Percentiles rank a stretch among this genome's conserved stretches.
These are phyloP conservation scores for Sporothrix brunneoviolacea DNA, from an alignment of 2,329 filamentous ascomycete species.

Conservation along the genomic window DNA sequence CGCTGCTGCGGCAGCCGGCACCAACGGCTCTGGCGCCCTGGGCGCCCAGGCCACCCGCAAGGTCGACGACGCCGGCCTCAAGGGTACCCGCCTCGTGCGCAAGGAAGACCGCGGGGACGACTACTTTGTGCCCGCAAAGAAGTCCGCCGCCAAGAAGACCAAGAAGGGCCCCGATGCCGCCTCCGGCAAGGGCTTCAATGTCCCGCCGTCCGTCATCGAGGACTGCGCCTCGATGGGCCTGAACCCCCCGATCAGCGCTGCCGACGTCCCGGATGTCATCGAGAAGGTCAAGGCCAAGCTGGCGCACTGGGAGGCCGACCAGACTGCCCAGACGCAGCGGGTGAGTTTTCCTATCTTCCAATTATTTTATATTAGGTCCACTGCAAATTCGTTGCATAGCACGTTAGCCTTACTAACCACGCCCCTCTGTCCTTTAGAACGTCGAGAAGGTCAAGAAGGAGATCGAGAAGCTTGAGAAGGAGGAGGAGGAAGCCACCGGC, in stretches of 20 bases:
- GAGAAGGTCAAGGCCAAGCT: slow-evolving; percentile 94
- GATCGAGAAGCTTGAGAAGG: slow-evolving; percentile 78
- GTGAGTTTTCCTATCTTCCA: slow-evolving; percentile 57
- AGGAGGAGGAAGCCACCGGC: slow-evolving; percentile 45
- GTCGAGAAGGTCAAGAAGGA: slow-evolving; percentile 94
- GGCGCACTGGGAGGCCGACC: slow-evolving; percentile 83
- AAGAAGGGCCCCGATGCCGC: slow-evolving; percentile 37
- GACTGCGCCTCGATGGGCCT: slow-evolving; percentile 79
- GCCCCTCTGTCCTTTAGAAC: slow-evolving; percentile 58
- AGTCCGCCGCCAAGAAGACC: slow-evolving; percentile 71
- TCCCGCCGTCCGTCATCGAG: slow-evolving; percentile 86
- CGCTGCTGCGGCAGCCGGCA: slow-evolving; percentile 53
- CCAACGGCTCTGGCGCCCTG: slow-evolving; percentile 60
- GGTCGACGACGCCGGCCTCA: slow-evolving; percentile 75
- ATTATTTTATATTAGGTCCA: neutral
- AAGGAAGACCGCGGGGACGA: slow-evolving; percentile 87
- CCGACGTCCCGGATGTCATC: slow-evolving; percentile 69
- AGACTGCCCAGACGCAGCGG: slow-evolving; percentile 81
- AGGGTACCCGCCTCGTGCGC: slow-evolving; percentile 74
- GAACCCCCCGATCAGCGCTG: slow-evolving; percentile 78
- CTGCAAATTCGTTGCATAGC: too few relatives aligned
- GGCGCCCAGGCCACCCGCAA: slow-evolving; percentile 73
- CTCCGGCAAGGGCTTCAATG: slow-evolving; percentile 60
- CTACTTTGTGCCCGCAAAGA: slow-evolving; percentile 74
- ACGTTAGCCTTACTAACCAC: slow-evolving; percentile 30